Conservation (phyloP, 176 grass and related monocot genomes). For the Rhipidocladum racemiflorum region DNA sequence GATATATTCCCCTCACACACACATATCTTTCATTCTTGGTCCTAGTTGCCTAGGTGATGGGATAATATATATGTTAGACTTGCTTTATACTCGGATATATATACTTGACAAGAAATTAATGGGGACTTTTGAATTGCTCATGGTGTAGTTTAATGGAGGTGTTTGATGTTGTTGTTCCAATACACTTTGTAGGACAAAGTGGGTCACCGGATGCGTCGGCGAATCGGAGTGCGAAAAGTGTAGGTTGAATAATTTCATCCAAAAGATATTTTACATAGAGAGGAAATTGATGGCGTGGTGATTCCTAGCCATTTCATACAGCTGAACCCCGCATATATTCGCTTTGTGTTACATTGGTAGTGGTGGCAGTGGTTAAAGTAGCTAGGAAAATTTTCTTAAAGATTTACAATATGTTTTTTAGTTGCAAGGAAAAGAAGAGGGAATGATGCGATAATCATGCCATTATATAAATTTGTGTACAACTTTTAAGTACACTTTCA, state of each 20-base stretch:
- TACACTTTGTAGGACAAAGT: conserved; percentile 45
- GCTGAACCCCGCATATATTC: conserved; percentile 44
- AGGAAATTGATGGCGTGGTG: conserved; percentile 26
- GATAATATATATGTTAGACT: conserved; percentile 47
- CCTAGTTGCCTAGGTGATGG: conserved; percentile 20
- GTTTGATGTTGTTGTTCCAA: conserved; percentile 34
- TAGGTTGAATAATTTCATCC: conserved; percentile 27
- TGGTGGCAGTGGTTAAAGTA: conserved; percentile 20
- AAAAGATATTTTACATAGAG: background rate
- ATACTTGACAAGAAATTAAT: conserved; percentile 4
- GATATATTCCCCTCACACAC: conserved; percentile 21
- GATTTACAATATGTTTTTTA: background rate
- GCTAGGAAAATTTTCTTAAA: background rate
- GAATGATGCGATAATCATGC: background rate
- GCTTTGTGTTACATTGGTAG: background rate
- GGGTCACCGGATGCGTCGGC: conserved; percentile 32
- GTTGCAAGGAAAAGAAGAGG: background rate
- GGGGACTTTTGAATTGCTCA: conserved; percentile 33
- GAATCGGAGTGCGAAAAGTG: conserved; percentile 61
- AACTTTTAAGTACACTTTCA: background rate
- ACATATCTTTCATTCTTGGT: conserved; percentile 12
- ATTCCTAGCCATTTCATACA: conserved; percentile 49
- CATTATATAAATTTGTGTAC: background rate
- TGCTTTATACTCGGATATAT: conserved; percentile 18
- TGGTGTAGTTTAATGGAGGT: conserved; percentile 30